Base-by-base conservation (phyloP, 2,329 filamentous ascomycete species). In the Fusarium sp. region DNA sequence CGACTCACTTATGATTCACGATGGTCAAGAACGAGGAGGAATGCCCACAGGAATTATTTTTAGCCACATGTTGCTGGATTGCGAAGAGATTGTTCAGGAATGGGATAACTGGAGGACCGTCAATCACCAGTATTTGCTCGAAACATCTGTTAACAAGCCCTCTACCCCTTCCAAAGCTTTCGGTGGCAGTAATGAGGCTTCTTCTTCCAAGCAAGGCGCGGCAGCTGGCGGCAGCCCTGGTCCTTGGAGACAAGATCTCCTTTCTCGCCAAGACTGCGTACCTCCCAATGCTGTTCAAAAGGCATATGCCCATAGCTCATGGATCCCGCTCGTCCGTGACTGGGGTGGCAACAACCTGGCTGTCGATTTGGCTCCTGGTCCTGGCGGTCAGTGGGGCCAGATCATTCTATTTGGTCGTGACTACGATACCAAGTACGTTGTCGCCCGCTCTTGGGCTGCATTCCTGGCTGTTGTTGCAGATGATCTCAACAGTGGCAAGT, bases 261-360 rank as follows among this genome's bases (percentile, higher is more conserved):
- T 94, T 53, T 86, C 93, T 53, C 91, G 92, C 70, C 96, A 99
- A 82, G 93, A 96, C 76, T 97, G 91, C 17, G 93, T 98, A 65
- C 96, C 96, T 13, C 87, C 93, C 14, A 92, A 93, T 77, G 90
- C 94, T 9, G 92, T 98, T 38, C 95, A 97, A 80, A 97, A 95
- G 81, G 93, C 93, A 0, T 99, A 99, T 79, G 93, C 94, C 5
- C 95, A 99, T 81, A 92, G 94, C 4, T 93, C 91, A 57, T 99
- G 96, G 96, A 98, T 99, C 75, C 95, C 96, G 58, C 86, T 99
- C 38, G 95, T 95, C 65, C 93, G 96, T 75, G 96, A 99, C 81
- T 99, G 96, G 96, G 96, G 96, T 81, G 96, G 96, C 82, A 99
- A 99, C 88, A 97, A 97, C 85, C 87, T 99, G 78, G 95, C 95